phyloP scores from a whole-genome alignment of 192 early-diverging fungal genomes.

The Geranomyces variabilis region DNA sequence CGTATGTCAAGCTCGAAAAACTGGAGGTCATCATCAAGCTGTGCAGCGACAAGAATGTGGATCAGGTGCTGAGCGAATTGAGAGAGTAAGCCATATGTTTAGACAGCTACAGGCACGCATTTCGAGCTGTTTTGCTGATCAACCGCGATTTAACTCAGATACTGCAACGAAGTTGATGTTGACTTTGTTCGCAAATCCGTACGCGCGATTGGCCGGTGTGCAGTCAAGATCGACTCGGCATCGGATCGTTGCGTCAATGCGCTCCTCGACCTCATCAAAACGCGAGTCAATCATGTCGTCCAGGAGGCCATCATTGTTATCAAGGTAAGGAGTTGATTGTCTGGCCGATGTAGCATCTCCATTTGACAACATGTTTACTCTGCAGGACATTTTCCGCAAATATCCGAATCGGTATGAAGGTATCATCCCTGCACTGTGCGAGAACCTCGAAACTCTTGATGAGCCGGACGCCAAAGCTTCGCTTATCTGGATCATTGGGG shows the following conservation, averaged over 20 bases:
- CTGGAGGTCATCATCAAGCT: conserved; percentile 92
- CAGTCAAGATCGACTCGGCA: conserved; percentile 86
- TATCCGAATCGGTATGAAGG: conserved; percentile 88
- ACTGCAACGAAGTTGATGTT: conserved; percentile 95
- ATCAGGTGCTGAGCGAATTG: conserved; percentile 90
- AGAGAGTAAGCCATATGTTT: conserved; percentile 72
- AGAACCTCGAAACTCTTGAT: conserved; percentile 85
- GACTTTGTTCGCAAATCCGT: conserved; percentile 93
- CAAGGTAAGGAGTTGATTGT: conserved; percentile 72
- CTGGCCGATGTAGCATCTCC: no score
- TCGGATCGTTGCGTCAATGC: conserved; percentile 84
- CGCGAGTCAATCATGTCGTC: conserved; percentile 84
- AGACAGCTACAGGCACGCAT: no score
- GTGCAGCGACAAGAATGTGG: conserved; percentile 82
- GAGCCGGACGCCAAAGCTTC: conserved; percentile 91
- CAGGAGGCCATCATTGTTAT: conserved; percentile 91
- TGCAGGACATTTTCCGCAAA: conserved; percentile 91
- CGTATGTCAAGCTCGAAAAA: conserved; percentile 96
- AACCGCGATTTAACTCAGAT: conserved; percentile 53
- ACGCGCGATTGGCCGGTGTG: conserved; percentile 88
- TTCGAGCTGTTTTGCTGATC: no score
- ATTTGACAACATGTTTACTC: no score
- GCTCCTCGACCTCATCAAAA: conserved; percentile 90
- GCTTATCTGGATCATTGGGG: conserved; percentile 95
- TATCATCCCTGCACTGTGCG: conserved; percentile 85